Percentiles rank a stretch among this genome's conserved stretches.
Conservation (phyloP, 495 filamentous ascomycete genomes). For the Cudoniella acicularis region DNA sequence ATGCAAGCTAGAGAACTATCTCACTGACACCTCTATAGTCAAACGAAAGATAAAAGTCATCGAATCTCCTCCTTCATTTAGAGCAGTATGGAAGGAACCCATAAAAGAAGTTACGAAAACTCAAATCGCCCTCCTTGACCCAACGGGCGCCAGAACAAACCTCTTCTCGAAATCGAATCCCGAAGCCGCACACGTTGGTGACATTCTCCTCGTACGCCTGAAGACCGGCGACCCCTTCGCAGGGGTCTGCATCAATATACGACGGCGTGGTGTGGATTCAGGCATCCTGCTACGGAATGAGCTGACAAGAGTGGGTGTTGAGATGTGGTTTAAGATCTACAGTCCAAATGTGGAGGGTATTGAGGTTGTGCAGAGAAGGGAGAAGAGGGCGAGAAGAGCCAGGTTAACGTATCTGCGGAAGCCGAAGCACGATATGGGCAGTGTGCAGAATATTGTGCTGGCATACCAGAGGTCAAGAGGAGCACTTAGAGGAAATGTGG, state of each 20-base stretch:
- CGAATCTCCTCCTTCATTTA: slow-evolving; percentile 44
- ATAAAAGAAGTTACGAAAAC: slow-evolving; percentile 55
- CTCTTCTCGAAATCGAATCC: slow-evolving; percentile 74
- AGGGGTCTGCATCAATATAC: slow-evolving; percentile 81
- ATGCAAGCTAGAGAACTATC: no score
- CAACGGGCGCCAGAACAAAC: slow-evolving; percentile 71
- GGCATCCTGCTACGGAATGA: slow-evolving; percentile 80
- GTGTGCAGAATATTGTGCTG: slow-evolving; percentile 61
- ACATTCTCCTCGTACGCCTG: slow-evolving; percentile 84
- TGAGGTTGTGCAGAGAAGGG: slow-evolving; percentile 84
- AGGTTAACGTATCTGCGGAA: slow-evolving; percentile 88
- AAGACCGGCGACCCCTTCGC: slow-evolving; percentile 81
- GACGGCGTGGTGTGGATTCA: slow-evolving; percentile 79
- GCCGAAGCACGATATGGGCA: slow-evolving; percentile 50
- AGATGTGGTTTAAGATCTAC: slow-evolving; percentile 97
- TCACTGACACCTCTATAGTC: slow-evolving; percentile 9
- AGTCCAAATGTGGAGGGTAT: slow-evolving; percentile 83
- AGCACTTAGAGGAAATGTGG: slow-evolving; percentile 33
- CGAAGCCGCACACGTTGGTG: slow-evolving; percentile 72
- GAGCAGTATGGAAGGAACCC: slow-evolving; percentile 50
- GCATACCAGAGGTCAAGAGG: slow-evolving; percentile 62
- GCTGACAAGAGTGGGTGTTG: slow-evolving; percentile 79
- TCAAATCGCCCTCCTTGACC: slow-evolving; percentile 75
- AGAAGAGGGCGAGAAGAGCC: slow-evolving; percentile 83
- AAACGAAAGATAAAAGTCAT: slow-evolving; percentile 48